Base-by-base conservation (phyloP, 2,329 filamentous ascomycete species). In the Colletotrichum sp. region DNA sequence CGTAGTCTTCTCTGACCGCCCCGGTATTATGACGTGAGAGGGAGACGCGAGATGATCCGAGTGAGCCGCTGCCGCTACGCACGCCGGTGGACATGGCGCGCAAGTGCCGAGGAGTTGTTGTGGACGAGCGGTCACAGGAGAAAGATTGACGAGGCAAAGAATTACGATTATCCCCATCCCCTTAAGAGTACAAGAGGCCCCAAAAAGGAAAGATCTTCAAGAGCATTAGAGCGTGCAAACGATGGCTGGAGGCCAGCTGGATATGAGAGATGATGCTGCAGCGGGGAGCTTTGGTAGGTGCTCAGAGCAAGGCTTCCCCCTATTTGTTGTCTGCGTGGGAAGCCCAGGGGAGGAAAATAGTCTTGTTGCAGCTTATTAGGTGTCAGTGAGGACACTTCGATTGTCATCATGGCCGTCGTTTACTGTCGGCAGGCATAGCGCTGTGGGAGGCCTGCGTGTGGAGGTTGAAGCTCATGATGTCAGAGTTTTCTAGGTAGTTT, bases 161-260 rank as follows among this genome's bases (percentile, higher is more conserved):
- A 52, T 76, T 74, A 76, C 74, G 74, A 75, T 66, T 70, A 76
- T 65, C 71, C 65, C 71, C 52, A 65, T 56, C 65, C 61, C 67
- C 70, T 39, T 55, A 76, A 76, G 74, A 76, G 66, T 71, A 70
- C 43, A 70, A 76, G 74, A 75, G 66, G 65, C 69, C 52, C 71
- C 64, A 75, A 75, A 70, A 56, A 43, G 66, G 65, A 74, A 75
- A 75, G 52, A 76, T 75, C 74, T 74, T 74, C 28, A 76, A 76
- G 74, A 76, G 74, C 71, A 74, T 70, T 76, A 76, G 74, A 76
- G 66, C 74, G 74, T 76, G 74, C 74, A 76, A 75, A 76, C 74
- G 74, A 76, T 74, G 71, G 74, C 64, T 60, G 70, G 64, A 75
- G 64, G 73, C 70, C 73, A 75, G 56, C 73, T 73, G 73, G 70